Base-by-base conservation (phyloP, 164 flowering plant species). In the Berberis vulgaris region DNA sequence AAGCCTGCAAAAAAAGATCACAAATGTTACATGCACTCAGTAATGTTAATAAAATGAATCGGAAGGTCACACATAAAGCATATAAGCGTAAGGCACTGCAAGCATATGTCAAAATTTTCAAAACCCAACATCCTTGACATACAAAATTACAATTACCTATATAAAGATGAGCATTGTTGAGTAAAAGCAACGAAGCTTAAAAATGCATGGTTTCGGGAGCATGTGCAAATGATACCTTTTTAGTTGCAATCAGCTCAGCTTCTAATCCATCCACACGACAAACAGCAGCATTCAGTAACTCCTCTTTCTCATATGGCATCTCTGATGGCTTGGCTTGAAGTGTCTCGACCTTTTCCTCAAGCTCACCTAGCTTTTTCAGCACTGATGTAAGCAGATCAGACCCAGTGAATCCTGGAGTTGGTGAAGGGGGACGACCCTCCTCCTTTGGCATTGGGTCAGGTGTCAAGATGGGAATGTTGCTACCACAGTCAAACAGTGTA, bases 271-370 rank as follows among this genome's bases (percentile, higher is more conserved):
- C 93, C 50, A 92, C 96, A 38, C 96, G 95, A 61, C 84, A 84
- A 58, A 92, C 93, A 72, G 96, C 96, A 73, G 91, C 95, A 81
- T 91, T 84, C 45, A 91, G 72, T 73, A 87, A 73, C 74, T 91
- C 97, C 67, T 82, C 95, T 80, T 91, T 89, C 82, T 89, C 92
- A 65, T 60, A 76, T 6, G 97, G 92, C 97, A 91, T 89, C 75
- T 74, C 83, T 46, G 83, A 78, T 46, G 94, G 96, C 74, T 89
- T 87, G 69, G 83, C 69, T 67, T 80, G 80, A 54, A 86, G 87
- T 11, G 76, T 77, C 54, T 72, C 84, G 2, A 83, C 87, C 72
- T 86, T 87, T 65, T 82, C 87, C 76, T 91, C 96, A 57, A 91
- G 80, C 72, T 85, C 96, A 52, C 76, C 75, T 62, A 91, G 67